Conservation (phyloP, 345 rosid genomes). For the Boechera stricta region DNA sequence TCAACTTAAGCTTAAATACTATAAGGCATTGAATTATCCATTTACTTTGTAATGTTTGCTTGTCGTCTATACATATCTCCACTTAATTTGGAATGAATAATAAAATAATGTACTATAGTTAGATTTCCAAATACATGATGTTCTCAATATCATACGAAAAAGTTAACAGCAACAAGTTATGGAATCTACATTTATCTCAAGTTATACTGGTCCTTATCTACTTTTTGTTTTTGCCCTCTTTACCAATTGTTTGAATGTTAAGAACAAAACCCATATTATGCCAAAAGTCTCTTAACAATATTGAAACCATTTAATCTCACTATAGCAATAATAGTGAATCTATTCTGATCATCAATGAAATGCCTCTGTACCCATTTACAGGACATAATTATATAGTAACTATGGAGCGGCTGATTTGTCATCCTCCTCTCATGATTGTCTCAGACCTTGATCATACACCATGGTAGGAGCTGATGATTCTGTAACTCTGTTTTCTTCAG, state of each 20-base stretch:
- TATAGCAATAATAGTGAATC: background rate
- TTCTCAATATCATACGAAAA: too few species aligned
- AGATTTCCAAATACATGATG: background rate
- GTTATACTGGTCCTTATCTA: background rate
- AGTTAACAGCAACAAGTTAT: background rate
- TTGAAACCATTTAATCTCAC: background rate
- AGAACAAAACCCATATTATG: conserved; percentile 5
- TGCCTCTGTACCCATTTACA: conserved; percentile 4
- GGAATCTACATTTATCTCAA: background rate
- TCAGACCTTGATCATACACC: conserved; percentile 95
- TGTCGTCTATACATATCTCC: background rate
- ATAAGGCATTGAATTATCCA: background rate
- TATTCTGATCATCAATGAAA: too few species aligned
- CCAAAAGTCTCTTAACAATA: background rate
- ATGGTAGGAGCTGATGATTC: conserved; percentile 59
- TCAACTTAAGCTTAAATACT: conserved; percentile 20
- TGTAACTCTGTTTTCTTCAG: background rate
- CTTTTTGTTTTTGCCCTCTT: background rate
- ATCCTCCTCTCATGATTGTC: conserved; percentile 88
- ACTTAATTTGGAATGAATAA: background rate
- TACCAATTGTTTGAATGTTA: conserved; percentile 19
- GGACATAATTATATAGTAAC: conserved; percentile 14
- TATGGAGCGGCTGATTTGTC: conserved; percentile 72
- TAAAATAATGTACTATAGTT: background rate
- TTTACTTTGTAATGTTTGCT: background rate